A percentile compares a stretch with the other conserved stretches of the same genome.
Conservation (phyloP, 306 rosid species). For the Rubus idaeus region DNA sequence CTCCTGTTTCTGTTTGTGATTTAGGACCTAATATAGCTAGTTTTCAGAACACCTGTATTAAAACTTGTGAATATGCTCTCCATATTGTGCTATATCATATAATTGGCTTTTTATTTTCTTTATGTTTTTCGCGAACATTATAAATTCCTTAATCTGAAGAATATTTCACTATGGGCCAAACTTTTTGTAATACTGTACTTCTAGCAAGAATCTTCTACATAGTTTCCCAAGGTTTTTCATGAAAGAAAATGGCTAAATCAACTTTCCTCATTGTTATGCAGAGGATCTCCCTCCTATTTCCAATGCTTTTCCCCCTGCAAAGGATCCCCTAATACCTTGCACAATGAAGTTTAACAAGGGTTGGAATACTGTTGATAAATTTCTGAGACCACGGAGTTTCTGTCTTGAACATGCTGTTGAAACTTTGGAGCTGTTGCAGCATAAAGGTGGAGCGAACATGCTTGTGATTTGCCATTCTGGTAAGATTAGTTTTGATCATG, state of each 20-base stretch:
- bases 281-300: slow-evolving; percentile 47
- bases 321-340: slow-evolving; percentile 42
- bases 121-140: background rate
- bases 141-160: slow-evolving; percentile 6
- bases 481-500: slow-evolving; percentile 26
- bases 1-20: slow-evolving; percentile 3
- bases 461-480: slow-evolving; percentile 99
- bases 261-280: slow-evolving; percentile 40
- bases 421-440: slow-evolving; percentile 71
- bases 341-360: slow-evolving; percentile 33
- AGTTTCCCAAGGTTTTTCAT: slow-evolving; percentile 2
- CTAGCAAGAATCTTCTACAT: background rate
- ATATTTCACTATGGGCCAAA: background rate
- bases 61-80: background rate
- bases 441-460: slow-evolving; percentile 83
- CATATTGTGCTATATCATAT: background rate
- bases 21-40: slow-evolving; percentile 5
- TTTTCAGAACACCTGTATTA: background rate
- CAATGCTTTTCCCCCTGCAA: slow-evolving; percentile 32
- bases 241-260: slow-evolving; percentile 13
- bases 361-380: slow-evolving; percentile 56
- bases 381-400: slow-evolving; percentile 87
- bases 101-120: background rate
- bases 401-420: slow-evolving; percentile 91
- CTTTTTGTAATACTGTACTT: background rate